Conservation (phyloP, 139 green algal species). For the Astrephomene gubernaculifera region DNA sequence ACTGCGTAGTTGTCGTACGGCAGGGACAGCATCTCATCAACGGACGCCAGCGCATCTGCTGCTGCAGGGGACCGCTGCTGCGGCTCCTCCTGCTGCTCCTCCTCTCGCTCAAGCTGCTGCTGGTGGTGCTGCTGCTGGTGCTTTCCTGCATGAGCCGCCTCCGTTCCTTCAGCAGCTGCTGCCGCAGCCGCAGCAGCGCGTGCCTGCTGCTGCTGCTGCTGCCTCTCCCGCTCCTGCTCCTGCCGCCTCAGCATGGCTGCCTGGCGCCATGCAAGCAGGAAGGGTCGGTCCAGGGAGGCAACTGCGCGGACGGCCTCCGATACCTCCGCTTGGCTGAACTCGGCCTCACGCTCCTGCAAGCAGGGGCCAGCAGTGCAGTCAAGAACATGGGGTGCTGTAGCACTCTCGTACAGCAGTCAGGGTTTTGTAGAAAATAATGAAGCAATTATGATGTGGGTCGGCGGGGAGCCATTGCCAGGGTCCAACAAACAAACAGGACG, state of each 20-base stretch:
- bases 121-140: neutral
- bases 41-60: neutral
- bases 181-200: neutral
- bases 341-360: constrained; percentile 23
- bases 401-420: no score
- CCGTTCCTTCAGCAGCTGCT: no score
- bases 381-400: no score
- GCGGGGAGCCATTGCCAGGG: no score
- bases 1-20: neutral
- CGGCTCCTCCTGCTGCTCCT: neutral
- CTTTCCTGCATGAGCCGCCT: no score
- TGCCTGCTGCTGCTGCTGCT: neutral
- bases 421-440: no score
- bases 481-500: no score
- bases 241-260: neutral
- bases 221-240: neutral
- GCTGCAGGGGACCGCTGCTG: neutral
- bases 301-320: constrained; percentile 25
- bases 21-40: constrained; percentile 1
- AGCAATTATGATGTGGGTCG: no score
- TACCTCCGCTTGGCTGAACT: constrained; percentile 24
- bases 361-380: no score
- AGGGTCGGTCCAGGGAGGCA: constrained; percentile 17
- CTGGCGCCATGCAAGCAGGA: constrained; percentile 38
- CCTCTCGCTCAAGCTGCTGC: neutral